phyloP scores from a whole-genome alignment of 768 basidiomycete genomes.

The Neoboletus subvelutipes region DNA sequence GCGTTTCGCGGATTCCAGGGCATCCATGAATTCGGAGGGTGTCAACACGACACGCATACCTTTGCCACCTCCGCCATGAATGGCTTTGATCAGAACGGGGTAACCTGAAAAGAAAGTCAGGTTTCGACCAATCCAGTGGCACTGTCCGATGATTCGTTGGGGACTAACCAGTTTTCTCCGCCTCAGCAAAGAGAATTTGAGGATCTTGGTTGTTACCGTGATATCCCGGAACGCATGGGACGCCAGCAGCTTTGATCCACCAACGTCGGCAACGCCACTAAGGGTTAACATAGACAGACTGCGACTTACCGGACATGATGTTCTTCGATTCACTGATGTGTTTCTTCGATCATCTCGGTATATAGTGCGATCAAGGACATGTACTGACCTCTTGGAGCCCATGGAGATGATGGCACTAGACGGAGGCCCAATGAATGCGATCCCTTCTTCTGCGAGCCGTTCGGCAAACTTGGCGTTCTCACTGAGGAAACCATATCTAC shows the following conservation, averaged over 20 bases:
- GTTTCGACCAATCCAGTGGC: not conserved
- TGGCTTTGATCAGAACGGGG: slow-evolving; percentile 94
- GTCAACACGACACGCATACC: slow-evolving; percentile 85
- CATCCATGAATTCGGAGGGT: slow-evolving; percentile 71
- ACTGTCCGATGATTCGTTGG: not conserved
- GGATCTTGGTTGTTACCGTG: slow-evolving; percentile 83
- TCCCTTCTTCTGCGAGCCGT: slow-evolving; percentile 68
- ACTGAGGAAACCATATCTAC: slow-evolving; percentile 85
- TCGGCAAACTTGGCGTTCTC: slow-evolving; percentile 86
- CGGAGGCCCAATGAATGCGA: slow-evolving; percentile 91
- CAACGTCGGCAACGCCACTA: slow-evolving; percentile 4
- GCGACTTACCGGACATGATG: slow-evolving; percentile 74
- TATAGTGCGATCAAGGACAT: not conserved
- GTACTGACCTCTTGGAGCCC: slow-evolving; percentile 86
- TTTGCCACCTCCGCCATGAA: slow-evolving; percentile 93
- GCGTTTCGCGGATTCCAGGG: slow-evolving; percentile 82
- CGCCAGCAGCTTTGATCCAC: slow-evolving; percentile 63
- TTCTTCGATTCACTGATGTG: slow-evolving; percentile 84
- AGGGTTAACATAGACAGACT: not conserved
- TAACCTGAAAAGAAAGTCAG: slow-evolving; percentile 51
- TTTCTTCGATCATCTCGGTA: not conserved
- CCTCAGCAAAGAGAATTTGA: slow-evolving; percentile 62
- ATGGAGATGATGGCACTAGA: slow-evolving; percentile 86
- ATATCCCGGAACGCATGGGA: slow-evolving; percentile 94
- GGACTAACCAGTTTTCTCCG: slow-evolving; percentile 62